Base-by-base conservation (phyloP, 106 monocot species). In the Dioscorea zingiberensis region DNA sequence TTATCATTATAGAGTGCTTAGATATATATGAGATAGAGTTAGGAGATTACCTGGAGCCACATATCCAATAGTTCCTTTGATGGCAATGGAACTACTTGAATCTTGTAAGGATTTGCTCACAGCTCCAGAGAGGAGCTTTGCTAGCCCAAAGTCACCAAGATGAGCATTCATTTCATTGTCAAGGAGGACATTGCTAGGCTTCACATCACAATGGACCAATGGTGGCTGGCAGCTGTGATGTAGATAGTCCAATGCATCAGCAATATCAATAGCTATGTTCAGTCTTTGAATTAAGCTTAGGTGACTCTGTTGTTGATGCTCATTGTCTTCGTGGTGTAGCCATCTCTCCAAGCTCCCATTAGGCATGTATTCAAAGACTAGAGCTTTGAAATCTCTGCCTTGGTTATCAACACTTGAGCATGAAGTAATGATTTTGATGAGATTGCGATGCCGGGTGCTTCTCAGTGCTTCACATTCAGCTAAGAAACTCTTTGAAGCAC, bases 31-130 rank as follows among this genome's bases (percentile, higher is more conserved):
- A 51, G 51, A 51, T 51, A 51, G 19, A 19, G 19, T 51, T 47
- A 22, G 13, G 24, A 21, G 10, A 25, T 47, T 67, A 91, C 91
- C 91, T 74, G 91, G 91, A 44, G 87, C 62, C 65, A 84, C 73
- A 47, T 91, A 91, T 0, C 86, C 87, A 55, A 91, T 76, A 17
- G 91, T 73, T 49, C 91, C 91, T 30, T 54, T 81, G 24, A 91
- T 62, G 27, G 26, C 69, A 51, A 45, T 62, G 11, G 78, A 59
- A 30, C 47, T 13, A 21, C 26, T 44, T 54, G 72, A 59, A 70
- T 60, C 53, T 32, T 58, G 30, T 18, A 26, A 60, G 18, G 67
- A 18, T 21, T 45, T 27, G 13, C 44, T 70, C 1, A 1, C 17
- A 62, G n/a, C 1, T 59, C 68, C 63, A 24, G 38, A 23, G 1